Evolutionary conservation across 306 rosid genomes (phyloP).

Genomic region (Aeschynomene evenia): DNA sequence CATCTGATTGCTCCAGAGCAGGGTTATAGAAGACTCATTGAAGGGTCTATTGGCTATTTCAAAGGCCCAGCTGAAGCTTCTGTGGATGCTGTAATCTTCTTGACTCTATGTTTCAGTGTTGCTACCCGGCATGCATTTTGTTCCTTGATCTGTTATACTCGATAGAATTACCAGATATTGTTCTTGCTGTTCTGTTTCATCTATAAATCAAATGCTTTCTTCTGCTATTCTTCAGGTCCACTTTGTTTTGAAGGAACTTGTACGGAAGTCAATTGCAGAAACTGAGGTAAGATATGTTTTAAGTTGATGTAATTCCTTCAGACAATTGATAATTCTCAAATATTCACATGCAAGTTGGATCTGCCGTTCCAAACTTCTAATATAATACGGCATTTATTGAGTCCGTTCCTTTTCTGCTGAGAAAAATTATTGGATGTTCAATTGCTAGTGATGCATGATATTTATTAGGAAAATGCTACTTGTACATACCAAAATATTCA

Average conservation of each 20-base stretch:
- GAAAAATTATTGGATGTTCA: slow-evolving; percentile 24
- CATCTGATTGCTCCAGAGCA: slow-evolving; percentile 99
- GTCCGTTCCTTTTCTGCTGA: background rate
- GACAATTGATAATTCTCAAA: background rate
- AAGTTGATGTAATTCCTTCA: slow-evolving; percentile 5
- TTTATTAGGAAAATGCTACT: no score
- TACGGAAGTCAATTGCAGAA: slow-evolving; percentile 89
- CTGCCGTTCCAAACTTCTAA: slow-evolving; percentile 3
- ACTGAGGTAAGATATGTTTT: slow-evolving; percentile 61
- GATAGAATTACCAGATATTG: slow-evolving; percentile 8
- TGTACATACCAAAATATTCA: no score
- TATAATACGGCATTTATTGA: background rate
- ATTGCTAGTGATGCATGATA: slow-evolving; percentile 1
- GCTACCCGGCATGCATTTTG: slow-evolving; percentile 5
- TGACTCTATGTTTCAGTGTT: slow-evolving; percentile 7
- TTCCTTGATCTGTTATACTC: slow-evolving; percentile 10
- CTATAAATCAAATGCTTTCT: slow-evolving; percentile 4
- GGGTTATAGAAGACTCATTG: slow-evolving; percentile 97
- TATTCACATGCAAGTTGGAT: slow-evolving; percentile 5
- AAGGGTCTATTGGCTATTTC: slow-evolving; percentile 86
- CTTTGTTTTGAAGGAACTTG: slow-evolving; percentile 91
- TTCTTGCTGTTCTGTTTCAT: slow-evolving; percentile 8
- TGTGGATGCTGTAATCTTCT: slow-evolving; percentile 87
- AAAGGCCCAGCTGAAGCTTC: slow-evolving; percentile 99
- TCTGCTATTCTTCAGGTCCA: slow-evolving; percentile 67